These are phyloP conservation scores for Kandelia obovata DNA, from an alignment of 345 rosid species.

Conservation along the genomic window DNA sequence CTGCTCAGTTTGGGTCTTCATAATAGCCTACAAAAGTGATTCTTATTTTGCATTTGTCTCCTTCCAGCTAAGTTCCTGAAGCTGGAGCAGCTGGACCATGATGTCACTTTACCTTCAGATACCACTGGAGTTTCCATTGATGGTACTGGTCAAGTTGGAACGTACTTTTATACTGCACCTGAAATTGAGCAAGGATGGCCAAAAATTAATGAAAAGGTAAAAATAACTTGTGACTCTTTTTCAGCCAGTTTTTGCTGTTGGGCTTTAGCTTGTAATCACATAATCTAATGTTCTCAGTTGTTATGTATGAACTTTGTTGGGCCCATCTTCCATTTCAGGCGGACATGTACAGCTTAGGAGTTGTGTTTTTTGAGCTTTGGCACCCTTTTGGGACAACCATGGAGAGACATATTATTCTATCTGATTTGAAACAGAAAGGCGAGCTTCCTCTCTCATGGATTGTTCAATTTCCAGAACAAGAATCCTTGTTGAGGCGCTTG, in stretches of 20 bases:
- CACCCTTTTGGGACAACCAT: slow-evolving; percentile 91
- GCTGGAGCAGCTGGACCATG: slow-evolving; percentile 93
- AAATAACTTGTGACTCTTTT: slow-evolving; percentile 17
- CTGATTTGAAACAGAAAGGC: slow-evolving; percentile 80
- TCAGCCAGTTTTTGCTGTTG: slow-evolving; percentile 7
- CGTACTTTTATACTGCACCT: slow-evolving; percentile 95
- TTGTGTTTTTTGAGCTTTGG: slow-evolving; percentile 94
- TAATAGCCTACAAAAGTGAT: neutral
- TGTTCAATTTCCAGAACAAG: slow-evolving; percentile 83
- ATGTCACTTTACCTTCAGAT: slow-evolving; percentile 52
- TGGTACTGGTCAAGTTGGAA: slow-evolving; percentile 92
- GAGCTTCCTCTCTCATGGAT: slow-evolving; percentile 79
- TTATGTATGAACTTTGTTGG: slow-evolving; percentile 2
- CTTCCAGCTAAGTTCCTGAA: slow-evolving; percentile 86
- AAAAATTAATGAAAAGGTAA: slow-evolving; percentile 94
- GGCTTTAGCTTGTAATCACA: slow-evolving; percentile 3
- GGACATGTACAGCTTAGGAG: slow-evolving; percentile 96
- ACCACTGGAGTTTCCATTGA: slow-evolving; percentile 68
- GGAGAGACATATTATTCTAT: slow-evolving; percentile 75
- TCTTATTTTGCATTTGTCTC: slow-evolving; percentile 17
- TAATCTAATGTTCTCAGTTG: slow-evolving; percentile 6
- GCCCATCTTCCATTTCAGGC: slow-evolving; percentile 50
- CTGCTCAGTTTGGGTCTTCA: neutral
- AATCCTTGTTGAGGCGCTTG: slow-evolving; percentile 60
- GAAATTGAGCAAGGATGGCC: slow-evolving; percentile 99